A percentile compares a stretch with the other conserved stretches of the same genome.
phyloP scores from a whole-genome alignment of 495 filamentous ascomycete genomes.

The Evernia prunastri region DNA sequence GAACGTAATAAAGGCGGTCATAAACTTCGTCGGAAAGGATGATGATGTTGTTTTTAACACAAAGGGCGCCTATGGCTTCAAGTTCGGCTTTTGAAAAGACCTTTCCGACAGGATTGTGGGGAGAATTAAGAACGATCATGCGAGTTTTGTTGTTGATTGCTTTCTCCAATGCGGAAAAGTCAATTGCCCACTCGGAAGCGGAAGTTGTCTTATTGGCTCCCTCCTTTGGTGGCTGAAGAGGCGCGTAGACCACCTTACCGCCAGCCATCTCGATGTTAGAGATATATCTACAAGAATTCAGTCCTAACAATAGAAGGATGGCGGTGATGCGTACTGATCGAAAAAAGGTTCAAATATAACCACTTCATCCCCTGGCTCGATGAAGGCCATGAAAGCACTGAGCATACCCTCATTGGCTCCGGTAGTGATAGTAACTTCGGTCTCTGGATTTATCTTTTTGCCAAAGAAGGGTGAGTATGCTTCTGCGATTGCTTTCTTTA shows the following conservation, averaged over 20 bases:
- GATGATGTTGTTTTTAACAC: slow-evolving; percentile 87
- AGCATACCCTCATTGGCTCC: slow-evolving; percentile 97
- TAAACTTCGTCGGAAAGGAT: slow-evolving; percentile 97
- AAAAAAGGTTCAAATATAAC: slow-evolving; percentile 99
- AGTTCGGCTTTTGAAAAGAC: slow-evolving; percentile 81
- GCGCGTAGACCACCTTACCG: slow-evolving; percentile 87
- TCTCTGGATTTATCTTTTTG: slow-evolving; percentile 72
- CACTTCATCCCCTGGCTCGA: slow-evolving; percentile 91
- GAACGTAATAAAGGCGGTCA: slow-evolving; percentile 88
- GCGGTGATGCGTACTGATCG: slow-evolving; percentile 59
- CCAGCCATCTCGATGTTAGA: slow-evolving; percentile 97
- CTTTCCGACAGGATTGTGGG: slow-evolving; percentile 97
- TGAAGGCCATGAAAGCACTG: slow-evolving; percentile 94
- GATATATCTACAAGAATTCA: slow-evolving; percentile 57
- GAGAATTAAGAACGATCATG: slow-evolving; percentile 85
- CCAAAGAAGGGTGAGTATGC: slow-evolving; percentile 85
- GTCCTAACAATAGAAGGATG: neutral
- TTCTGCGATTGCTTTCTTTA: slow-evolving; percentile 85
- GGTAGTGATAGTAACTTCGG: slow-evolving; percentile 89
- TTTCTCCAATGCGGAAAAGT: slow-evolving; percentile 74
- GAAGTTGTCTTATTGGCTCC: slow-evolving; percentile 73
- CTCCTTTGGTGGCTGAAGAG: slow-evolving; percentile 82
- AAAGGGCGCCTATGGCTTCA: slow-evolving; percentile 79
- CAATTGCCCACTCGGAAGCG: slow-evolving; percentile 79
- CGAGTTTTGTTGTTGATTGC: slow-evolving; percentile 82